A percentile compares a stretch with the other conserved stretches of the same genome.
Conservation (phyloP, 495 filamentous ascomycete species). For the Penicillium pancosmium region DNA sequence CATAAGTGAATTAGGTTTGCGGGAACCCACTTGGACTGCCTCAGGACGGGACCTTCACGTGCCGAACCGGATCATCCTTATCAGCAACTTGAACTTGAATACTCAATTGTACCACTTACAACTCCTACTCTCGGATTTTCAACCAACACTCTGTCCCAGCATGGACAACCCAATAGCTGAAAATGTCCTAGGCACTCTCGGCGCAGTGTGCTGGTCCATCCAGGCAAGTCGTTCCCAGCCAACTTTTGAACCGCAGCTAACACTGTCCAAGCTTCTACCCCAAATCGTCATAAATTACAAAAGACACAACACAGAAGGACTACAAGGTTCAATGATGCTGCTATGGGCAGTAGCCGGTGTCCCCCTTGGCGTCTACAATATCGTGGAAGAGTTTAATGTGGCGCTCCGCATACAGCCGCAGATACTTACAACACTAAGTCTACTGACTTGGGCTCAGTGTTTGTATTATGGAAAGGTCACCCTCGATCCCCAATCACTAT, state of each 20-base stretch:
- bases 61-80: no score
- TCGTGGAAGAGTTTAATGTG: constrained; percentile 61
- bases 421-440: constrained; percentile 61
- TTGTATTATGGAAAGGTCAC: constrained; percentile 59
- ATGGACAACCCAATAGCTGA: constrained; percentile 59
- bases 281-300: constrained; percentile 68
- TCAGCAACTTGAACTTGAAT: no score
- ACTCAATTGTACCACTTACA: not conserved
- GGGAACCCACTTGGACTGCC: no score
- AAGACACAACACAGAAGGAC: constrained; percentile 58
- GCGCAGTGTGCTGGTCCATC: constrained; percentile 61
- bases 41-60: no score
- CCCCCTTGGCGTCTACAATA: constrained; percentile 67
- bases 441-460: constrained; percentile 67
- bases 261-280: constrained; percentile 54
- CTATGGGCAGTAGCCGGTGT: constrained; percentile 67
- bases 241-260: constrained; percentile 7
- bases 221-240: constrained; percentile 33
- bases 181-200: constrained; percentile 59
- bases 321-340: constrained; percentile 68
- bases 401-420: constrained; percentile 64
- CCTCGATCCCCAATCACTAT: not conserved
- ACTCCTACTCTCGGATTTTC: not conserved
- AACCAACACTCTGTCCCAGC: not conserved
- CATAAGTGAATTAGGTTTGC: no score